Base-by-base conservation (phyloP, 2,329 filamentous ascomycete species). In the Sporothrix variecibatus region DNA sequence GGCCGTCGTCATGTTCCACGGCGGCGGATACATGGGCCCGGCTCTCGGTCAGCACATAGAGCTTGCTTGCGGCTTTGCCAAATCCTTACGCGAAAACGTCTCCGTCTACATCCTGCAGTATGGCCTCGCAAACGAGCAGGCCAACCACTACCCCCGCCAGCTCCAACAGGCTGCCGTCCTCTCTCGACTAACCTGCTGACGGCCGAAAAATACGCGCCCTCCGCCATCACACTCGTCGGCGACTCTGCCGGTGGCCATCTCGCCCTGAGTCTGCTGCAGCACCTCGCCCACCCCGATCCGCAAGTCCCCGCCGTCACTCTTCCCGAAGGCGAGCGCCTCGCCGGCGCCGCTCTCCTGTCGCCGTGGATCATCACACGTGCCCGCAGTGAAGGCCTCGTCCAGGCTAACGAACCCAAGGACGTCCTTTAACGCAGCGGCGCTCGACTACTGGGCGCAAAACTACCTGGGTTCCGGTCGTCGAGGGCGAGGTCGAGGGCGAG, bases 231-330 rank as follows among this genome's bases (percentile, higher is more conserved):
- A 5, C 43, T 71, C 3, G 26, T 73, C 23, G 72, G 72, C 6
- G 72, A 73, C 67, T 71, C 67, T 2, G 72, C 72, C 46, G 72
- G 72, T 17, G 72, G 53, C 26, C 72, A 73, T 38, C 67, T 73
- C 2, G 72, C 72, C 7, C 11, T 71, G 17, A 56, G 67, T 34
- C 20, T 73, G 46, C 58, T 73, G 58, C 58, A 71, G 58, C 72
- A 73, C 46, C 67, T 73, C 8, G 72, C 58, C n/a, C 72, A 73
- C 17, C 72, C 72, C 7, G 49, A 73, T 12, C 72, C 72, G 15
- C 23, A 31, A 26, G 65, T 73, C 7, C 20, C 72, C 6, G 26
- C 53, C 15, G 28, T 73, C 38, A 12, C 40, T 3, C 17, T 71
- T 2, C 65, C 65, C 1, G 26, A 4, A 3, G 72, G 31, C 11